A percentile compares a stretch with the other conserved stretches of the same genome.
These are phyloP conservation scores for Paraphysoderma sedebokerense DNA, from an alignment of 371 early-diverging fungal genomes.

Conservation along the genomic window DNA sequence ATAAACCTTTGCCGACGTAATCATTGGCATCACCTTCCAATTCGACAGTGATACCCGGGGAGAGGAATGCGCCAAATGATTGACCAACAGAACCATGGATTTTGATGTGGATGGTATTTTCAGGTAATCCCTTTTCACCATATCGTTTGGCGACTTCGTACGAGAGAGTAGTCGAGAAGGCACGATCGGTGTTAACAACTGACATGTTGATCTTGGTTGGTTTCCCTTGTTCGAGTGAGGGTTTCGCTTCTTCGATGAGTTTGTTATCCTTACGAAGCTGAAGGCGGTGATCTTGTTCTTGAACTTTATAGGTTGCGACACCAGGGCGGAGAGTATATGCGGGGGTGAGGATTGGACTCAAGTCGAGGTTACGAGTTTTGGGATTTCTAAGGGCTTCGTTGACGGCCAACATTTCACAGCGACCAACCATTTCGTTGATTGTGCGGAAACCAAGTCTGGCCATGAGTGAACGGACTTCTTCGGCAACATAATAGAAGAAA, in stretches of 20 bases:
- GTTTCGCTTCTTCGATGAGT: slow-evolving; percentile 60
- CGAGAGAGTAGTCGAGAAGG: slow-evolving; percentile 75
- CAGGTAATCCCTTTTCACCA: slow-evolving; percentile 71
- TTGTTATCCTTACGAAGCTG: slow-evolving; percentile 65
- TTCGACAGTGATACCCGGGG: slow-evolving; percentile 74
- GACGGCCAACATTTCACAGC: slow-evolving; percentile 59
- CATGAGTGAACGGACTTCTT: slow-evolving; percentile 81
- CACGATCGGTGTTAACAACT: slow-evolving; percentile 88
- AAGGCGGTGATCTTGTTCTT: slow-evolving; percentile 72
- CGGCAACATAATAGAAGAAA: slow-evolving; percentile 93
- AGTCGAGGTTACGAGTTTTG: slow-evolving; percentile 72
- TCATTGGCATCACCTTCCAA: slow-evolving; percentile 95
- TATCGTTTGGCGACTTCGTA: slow-evolving; percentile 65
- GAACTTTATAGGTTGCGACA: slow-evolving; percentile 58
- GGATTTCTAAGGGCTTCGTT: slow-evolving; percentile 41
- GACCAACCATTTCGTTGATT: slow-evolving; percentile 89
- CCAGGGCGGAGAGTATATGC: slow-evolving; percentile 70
- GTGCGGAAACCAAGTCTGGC: slow-evolving; percentile 81
- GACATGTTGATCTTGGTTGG: slow-evolving; percentile 39
- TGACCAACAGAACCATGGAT: slow-evolving; percentile 92
- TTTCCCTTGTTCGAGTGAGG: slow-evolving; percentile 39
- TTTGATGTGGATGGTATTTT: slow-evolving; percentile 64
- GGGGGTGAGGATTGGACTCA: slow-evolving; percentile 73
- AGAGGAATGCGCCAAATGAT: slow-evolving; percentile 86
- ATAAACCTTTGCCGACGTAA: slow-evolving; percentile 95